phyloP scores from a whole-genome alignment of 208 protist species.

The Acanthamoeba divionensis region DNA sequence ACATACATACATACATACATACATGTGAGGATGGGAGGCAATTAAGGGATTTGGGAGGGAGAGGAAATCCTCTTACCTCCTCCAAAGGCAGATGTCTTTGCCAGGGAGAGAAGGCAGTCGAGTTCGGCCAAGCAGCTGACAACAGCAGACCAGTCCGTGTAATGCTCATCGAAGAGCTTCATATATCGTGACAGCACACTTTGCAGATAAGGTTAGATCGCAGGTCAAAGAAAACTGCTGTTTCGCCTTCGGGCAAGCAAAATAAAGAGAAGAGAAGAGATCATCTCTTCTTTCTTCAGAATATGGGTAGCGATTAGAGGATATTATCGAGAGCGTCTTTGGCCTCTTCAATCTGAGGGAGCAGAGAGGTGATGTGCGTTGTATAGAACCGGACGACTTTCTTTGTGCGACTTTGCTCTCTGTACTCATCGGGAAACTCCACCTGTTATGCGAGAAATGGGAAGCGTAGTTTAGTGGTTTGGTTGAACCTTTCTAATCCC shows the following conservation, averaged over 20 bases:
- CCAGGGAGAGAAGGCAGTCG: conserved; percentile 72
- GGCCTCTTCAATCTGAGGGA: conserved; percentile 24
- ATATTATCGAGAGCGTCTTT: conserved; percentile 37
- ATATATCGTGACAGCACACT: conserved; percentile 2
- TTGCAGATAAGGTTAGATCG: background rate
- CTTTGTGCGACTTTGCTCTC: background rate
- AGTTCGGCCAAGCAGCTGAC: conserved; percentile 67
- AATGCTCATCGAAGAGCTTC: background rate
- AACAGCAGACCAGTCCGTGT: background rate
- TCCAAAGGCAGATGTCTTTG: conserved; percentile 44
- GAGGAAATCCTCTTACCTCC: background rate
- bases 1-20: background rate
- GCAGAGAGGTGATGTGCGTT: background rate
- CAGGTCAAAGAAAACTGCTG: background rate
- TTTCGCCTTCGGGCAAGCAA: background rate
- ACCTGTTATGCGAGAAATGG: background rate
- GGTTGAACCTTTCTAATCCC: too few relatives aligned
- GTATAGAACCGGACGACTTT: background rate
- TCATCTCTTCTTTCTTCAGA: too few relatives aligned
- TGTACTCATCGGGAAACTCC: background rate
- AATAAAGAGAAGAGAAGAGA: background rate
- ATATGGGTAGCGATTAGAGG: background rate
- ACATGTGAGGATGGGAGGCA: background rate
- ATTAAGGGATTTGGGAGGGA: background rate
- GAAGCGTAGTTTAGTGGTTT: background rate